Base-by-base conservation (phyloP, 352 stramenopile species). In the Phytopythium mirpurense region DNA sequence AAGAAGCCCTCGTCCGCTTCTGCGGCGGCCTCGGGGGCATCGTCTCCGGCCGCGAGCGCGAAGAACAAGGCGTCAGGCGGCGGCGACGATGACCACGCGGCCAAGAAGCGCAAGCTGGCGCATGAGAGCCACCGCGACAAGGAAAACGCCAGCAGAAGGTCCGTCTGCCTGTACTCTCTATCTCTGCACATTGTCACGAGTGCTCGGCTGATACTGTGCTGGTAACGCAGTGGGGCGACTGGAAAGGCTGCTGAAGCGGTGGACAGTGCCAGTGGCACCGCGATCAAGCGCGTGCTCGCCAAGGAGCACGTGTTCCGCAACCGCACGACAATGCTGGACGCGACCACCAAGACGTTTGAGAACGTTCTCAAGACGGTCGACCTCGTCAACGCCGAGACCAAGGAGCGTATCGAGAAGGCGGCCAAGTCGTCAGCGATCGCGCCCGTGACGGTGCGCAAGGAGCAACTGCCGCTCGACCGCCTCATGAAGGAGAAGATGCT, bases 321-420 rank as follows among this genome's bases (percentile, higher is more conserved):
- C 41, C 64, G 84, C 34, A 92, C 82, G 36, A 90, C 63, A 7
- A 73, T 95, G 57, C 60, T 95, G 56, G 83, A 87, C 34, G 80
- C 84, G 1, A 65, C 68, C 48, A 90, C 86, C 61, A 91, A 83
- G 59, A 88, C 73, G 54, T 95, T 95, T 61, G 80, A 95, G 43
- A 83, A 77, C 36, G 77, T 93, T 37, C 59, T 89, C 38, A 90
- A 90, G 69, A 80, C 74, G 37, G 73, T 93, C 12, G 84, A 95
- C 53, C 49, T 80, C 18, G 74, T 90, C 42, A 89, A 93, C 52
- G 83, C 80, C 2, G 84, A 95, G 64, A 86, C 78, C 10, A 93
- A 92, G 51, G 84, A 95, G 62, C 88, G 90, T 57, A 90, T 91
- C 50, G 81, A 93, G 48, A 91, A 90, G 62, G 80, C 84, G 23